Evolutionary conservation across 306 rosid genomes (phyloP).

Genomic region (Dicorynia guianensis): DNA sequence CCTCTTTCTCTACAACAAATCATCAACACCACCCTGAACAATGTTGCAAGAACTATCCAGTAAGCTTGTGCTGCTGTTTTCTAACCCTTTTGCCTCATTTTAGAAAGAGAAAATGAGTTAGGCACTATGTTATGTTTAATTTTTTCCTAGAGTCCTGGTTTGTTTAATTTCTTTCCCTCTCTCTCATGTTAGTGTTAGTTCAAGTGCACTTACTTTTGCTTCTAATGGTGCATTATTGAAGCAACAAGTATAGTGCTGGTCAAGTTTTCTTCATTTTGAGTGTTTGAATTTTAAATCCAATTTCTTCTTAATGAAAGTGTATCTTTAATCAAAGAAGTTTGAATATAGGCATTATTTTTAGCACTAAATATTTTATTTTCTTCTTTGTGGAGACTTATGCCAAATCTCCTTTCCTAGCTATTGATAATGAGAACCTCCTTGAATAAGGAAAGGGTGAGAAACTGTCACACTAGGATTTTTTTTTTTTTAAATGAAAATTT

Average conservation of each 20-base stretch:
- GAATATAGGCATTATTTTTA: constrained; percentile 7
- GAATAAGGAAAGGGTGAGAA: constrained; percentile 63
- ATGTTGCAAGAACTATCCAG: too few species aligned
- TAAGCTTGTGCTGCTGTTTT: too few species aligned
- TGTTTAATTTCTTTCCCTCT: too few species aligned
- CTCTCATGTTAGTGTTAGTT: constrained; percentile 24
- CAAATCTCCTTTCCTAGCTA: constrained; percentile 71
- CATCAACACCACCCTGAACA: too few species aligned
- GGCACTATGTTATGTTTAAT: too few species aligned
- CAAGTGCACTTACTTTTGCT: neutral
- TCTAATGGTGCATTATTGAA: neutral
- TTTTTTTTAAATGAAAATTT: too few species aligned
- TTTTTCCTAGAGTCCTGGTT: constrained; percentile 87
- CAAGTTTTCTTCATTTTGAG: constrained; percentile 17
- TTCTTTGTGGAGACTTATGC: constrained; percentile 73
- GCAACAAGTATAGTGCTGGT: constrained; percentile 4
- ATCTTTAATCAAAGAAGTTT: constrained; percentile 6
- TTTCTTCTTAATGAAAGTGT: constrained; percentile 11
- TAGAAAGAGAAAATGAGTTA: too few species aligned
- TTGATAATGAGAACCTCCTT: constrained; percentile 59
- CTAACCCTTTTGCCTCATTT: too few species aligned
- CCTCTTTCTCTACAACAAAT: too few species aligned
- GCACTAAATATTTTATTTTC: constrained; percentile 25
- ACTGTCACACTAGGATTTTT: too few species aligned
- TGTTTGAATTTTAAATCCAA: neutral